A percentile compares a stretch with the other conserved stretches of the same genome.
Evolutionary conservation across 768 basidiomycete genomes (phyloP).

Genomic region (Lenzites betulinus): DNA sequence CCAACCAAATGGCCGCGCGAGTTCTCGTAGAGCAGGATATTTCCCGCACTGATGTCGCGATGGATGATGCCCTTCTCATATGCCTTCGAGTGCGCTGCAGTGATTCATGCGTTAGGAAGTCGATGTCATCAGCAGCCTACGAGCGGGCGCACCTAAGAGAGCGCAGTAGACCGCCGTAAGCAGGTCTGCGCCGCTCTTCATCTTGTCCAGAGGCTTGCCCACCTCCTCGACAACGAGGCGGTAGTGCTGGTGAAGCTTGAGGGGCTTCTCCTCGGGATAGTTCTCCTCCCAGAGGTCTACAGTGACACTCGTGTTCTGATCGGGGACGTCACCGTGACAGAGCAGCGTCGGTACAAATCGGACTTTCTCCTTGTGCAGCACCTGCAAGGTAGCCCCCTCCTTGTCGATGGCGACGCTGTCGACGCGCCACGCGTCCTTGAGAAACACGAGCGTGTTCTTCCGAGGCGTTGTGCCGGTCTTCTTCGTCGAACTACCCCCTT

Average conservation of each 20-base stretch:
- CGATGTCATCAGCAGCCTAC: neutral
- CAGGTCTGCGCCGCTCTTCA: neutral
- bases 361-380: neutral
- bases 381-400: conserved; percentile 1
- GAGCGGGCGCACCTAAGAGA: neutral
- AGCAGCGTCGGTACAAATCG: neutral
- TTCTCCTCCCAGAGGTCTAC: neutral
- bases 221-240: conserved; percentile 3
- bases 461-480: no score
- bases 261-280: neutral
- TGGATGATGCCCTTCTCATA: conserved; percentile 7
- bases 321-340: neutral
- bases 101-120: no score
- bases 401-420: neutral
- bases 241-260: neutral
- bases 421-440: conserved; percentile 21
- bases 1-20: neutral
- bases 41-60: conserved; percentile 14
- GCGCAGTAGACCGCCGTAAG: neutral
- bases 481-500: no score
- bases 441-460: conserved; percentile 5
- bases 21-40: conserved; percentile 1
- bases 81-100: conserved; percentile 3
- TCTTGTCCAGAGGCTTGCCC: neutral
- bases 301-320: neutral